A percentile compares a stretch with the other conserved stretches of the same genome.
phyloP scores from a whole-genome alignment of 306 rosid genomes.

The Pachyrhizus erosus region DNA sequence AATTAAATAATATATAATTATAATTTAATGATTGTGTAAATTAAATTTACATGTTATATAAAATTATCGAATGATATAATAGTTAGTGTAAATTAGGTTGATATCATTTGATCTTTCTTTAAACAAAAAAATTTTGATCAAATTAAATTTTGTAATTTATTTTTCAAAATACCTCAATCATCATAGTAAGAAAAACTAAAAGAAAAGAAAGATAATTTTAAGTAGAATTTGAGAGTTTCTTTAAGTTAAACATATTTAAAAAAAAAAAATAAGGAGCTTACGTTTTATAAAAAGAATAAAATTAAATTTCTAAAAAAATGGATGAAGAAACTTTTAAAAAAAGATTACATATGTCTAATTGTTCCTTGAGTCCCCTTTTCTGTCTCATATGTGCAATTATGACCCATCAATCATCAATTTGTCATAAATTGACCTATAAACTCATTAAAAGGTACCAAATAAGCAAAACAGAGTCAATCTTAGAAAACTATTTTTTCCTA shows the following conservation, averaged over 20 bases:
- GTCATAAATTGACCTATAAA: neutral
- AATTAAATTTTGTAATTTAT: neutral
- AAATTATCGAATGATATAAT: too few relatives aligned
- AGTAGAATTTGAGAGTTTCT: neutral
- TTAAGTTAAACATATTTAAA: neutral
- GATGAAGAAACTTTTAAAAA: too few relatives aligned
- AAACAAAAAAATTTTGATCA: neutral
- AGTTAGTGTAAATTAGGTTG: too few relatives aligned
- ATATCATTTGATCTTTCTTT: too few relatives aligned
- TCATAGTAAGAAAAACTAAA: neutral
- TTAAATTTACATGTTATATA: too few relatives aligned
- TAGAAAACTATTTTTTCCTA: conserved; percentile 63
- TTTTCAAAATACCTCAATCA: neutral
- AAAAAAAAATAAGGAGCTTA: neutral
- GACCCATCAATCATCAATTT: neutral
- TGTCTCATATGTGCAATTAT: neutral
- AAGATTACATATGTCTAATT: neutral
- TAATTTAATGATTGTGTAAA: too few relatives aligned
- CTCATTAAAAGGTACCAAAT: conserved; percentile 28
- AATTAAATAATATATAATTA: too few relatives aligned
- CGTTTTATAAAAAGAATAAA: too few relatives aligned
- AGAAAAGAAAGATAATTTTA: neutral
- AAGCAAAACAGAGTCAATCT: conserved; percentile 66
- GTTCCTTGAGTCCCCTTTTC: neutral
- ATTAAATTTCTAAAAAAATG: neutral